A percentile compares a stretch with the other conserved stretches of the same genome.
phyloP scores from a whole-genome alignment of 2,329 filamentous ascomycete species.

The Aspergillus amoenus region DNA sequence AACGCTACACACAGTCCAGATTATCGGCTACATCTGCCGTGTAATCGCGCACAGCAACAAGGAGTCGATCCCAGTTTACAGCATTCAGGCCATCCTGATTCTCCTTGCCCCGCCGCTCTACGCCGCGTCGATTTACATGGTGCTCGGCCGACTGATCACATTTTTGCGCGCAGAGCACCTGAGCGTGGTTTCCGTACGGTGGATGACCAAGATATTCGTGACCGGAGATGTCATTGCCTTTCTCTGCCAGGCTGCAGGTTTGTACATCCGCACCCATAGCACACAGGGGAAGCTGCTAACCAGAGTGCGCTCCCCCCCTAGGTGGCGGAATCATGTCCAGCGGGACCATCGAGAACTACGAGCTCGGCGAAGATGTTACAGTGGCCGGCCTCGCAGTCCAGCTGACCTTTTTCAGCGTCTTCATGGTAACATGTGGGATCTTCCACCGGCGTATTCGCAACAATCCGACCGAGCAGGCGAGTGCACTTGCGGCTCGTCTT shows the following conservation, averaged over 20 bases:
- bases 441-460: too few relatives aligned
- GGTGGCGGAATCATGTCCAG: too few relatives aligned
- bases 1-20: constrained; percentile 43
- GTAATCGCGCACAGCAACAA: constrained; percentile 4
- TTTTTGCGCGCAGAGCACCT: neutral
- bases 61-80: constrained; percentile 26
- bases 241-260: constrained; percentile 25
- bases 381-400: too few relatives aligned
- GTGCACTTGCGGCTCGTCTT: too few relatives aligned
- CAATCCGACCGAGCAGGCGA: too few relatives aligned
- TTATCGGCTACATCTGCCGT: constrained; percentile 31
- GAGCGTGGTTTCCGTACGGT: neutral
- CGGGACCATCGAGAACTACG: too few relatives aligned
- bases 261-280: too few relatives aligned
- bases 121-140: constrained; percentile 38
- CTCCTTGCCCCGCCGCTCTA: constrained; percentile 43
- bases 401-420: too few relatives aligned
- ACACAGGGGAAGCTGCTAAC: too few relatives aligned
- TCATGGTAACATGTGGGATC: too few relatives aligned
- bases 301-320: too few relatives aligned
- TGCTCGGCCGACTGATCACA: neutral
- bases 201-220: constrained; percentile 28
- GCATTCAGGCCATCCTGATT: constrained; percentile 35
- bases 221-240: constrained; percentile 34
- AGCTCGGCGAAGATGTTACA: too few relatives aligned